phyloP scores from a whole-genome alignment of 2,329 filamentous ascomycete species.

The Fusarium sp. region DNA sequence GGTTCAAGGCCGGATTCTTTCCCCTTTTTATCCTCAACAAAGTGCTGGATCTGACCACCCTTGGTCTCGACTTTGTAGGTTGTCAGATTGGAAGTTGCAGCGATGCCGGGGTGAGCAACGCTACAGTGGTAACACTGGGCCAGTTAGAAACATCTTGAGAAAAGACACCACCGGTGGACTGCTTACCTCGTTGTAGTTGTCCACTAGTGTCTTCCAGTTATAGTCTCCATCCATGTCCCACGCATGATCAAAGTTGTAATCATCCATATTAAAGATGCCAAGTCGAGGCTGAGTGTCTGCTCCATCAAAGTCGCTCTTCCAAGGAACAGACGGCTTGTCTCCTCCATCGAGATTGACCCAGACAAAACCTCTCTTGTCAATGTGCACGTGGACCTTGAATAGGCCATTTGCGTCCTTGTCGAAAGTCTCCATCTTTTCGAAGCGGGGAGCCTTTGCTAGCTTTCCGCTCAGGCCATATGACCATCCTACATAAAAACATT shows the following conservation, averaged over 20 bases:
- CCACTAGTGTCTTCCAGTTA: slow-evolving; percentile 70
- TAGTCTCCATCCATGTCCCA: slow-evolving; percentile 67
- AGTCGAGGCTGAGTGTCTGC: slow-evolving; percentile 61
- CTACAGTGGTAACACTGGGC: slow-evolving; percentile 28
- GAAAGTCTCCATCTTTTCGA: slow-evolving; percentile 66
- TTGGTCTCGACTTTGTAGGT: slow-evolving; percentile 14
- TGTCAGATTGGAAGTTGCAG: slow-evolving; percentile 6
- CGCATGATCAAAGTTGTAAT: slow-evolving; percentile 67
- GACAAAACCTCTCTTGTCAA: slow-evolving; percentile 65
- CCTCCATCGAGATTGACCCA: slow-evolving; percentile 67
- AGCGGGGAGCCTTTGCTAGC: slow-evolving; percentile 70
- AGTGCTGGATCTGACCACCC: slow-evolving; percentile 34
- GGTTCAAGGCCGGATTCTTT: slow-evolving; percentile 1
- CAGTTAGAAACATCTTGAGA: background rate
- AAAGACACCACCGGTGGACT: background rate
- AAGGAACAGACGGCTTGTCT: slow-evolving; percentile 57
- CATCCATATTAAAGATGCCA: slow-evolving; percentile 57
- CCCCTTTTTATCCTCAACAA: slow-evolving; percentile 12
- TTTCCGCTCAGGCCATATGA: slow-evolving; percentile 68
- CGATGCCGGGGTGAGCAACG: slow-evolving; percentile 30
- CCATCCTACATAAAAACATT: slow-evolving; percentile 55
- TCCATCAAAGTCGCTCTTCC: slow-evolving; percentile 62
- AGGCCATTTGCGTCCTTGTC: slow-evolving; percentile 65
- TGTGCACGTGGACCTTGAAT: slow-evolving; percentile 63
- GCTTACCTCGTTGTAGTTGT: slow-evolving; percentile 69